phyloP scores from a whole-genome alignment of 108 stramenopile species.

The Poteriospumella lacustris region DNA sequence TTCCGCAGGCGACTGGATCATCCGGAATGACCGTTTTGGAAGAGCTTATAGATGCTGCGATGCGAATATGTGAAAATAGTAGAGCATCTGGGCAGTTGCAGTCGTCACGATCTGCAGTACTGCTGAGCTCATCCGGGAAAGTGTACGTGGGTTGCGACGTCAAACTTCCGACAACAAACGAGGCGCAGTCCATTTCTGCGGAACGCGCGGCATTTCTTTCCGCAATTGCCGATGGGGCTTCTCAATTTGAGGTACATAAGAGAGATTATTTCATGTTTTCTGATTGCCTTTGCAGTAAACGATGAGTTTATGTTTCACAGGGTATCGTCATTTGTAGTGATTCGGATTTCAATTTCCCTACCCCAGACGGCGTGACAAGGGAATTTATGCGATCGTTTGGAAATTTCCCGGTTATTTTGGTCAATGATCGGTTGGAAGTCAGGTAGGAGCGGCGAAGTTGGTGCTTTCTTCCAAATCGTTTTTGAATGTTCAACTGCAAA shows the following conservation, averaged over 20 bases:
- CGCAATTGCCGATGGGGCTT: slow-evolving; percentile 49
- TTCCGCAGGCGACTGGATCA: slow-evolving; percentile 42
- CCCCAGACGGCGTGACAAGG: slow-evolving; percentile 46
- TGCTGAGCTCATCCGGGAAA: slow-evolving; percentile 25
- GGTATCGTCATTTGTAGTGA: slow-evolving; percentile 44
- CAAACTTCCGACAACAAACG: slow-evolving; percentile 19
- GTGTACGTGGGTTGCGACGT: slow-evolving; percentile 53
- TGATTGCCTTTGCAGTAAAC: neutral
- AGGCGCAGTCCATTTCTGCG: slow-evolving; percentile 40
- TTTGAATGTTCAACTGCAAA: neutral
- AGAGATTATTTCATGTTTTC: neutral
- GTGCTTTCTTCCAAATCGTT: neutral
- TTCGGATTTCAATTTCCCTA: slow-evolving; percentile 34
- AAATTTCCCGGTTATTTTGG: slow-evolving; percentile 53
- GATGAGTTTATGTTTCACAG: neutral
- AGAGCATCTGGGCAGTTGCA: neutral
- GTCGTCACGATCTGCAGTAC: slow-evolving; percentile 29
- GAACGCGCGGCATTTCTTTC: slow-evolving; percentile 45
- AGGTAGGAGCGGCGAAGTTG: neutral
- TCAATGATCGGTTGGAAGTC: slow-evolving; percentile 48
- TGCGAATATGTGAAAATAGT: slow-evolving; percentile 38
- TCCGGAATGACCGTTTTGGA: slow-evolving; percentile 57
- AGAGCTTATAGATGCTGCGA: slow-evolving; percentile 52
- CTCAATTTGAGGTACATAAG: slow-evolving; percentile 30
- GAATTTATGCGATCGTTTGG: slow-evolving; percentile 56